Base-by-base conservation (phyloP, 2,329 filamentous ascomycete genomes). In the Penicillium sumatraense region DNA sequence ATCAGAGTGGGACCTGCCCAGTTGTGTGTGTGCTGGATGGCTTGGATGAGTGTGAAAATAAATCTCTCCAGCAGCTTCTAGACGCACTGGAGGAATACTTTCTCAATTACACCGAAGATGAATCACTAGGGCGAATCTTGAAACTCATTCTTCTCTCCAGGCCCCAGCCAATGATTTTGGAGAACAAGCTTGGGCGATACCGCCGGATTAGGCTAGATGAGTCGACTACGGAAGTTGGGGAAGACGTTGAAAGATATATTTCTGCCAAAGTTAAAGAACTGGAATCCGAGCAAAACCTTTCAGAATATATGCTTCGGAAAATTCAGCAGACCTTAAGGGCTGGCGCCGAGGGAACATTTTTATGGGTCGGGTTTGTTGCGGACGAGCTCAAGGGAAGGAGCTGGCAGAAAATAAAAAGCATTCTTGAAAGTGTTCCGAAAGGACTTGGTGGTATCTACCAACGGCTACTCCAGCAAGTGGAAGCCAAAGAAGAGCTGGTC, bases 301-400 rank as follows among this genome's bases (percentile, higher is more conserved):
- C 47, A 6, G 31, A 49, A 49, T 31, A 49, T 14, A 49, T 49
- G 47, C 11, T 49, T n/a, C 14, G 31, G 31, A 16, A 24, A 11
- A 20, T 68, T 55, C 54, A 49, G 44, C 47, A 62, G 36, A 36
- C 48, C 27, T 51, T 69, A 47, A 20, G 64, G 40, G 56, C 48
- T 27, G 52, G 65, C 29, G 59, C 66, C 20, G 63, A 69, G 36
- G 60, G 64, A 5, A 70, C 68, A n/a, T 67, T 67, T 50, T 45
- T 66, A 18, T 67, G 64, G 64, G 59, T 66, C 26, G 59, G 56
- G 23, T 63, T 65, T 29, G 60, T 62, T 49, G 56, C 59, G n/a
- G 49, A 56, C 51, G 53, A 56, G 50, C 49, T 59, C 14, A 31
- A 53, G 27, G 53, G 53, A 16, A 45, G 41, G 36, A 54, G 35